Percentiles rank a stretch among this genome's conserved stretches.
Conservation (phyloP, 2,329 filamentous ascomycete species). For the Atkinsonella hypoxylon region DNA sequence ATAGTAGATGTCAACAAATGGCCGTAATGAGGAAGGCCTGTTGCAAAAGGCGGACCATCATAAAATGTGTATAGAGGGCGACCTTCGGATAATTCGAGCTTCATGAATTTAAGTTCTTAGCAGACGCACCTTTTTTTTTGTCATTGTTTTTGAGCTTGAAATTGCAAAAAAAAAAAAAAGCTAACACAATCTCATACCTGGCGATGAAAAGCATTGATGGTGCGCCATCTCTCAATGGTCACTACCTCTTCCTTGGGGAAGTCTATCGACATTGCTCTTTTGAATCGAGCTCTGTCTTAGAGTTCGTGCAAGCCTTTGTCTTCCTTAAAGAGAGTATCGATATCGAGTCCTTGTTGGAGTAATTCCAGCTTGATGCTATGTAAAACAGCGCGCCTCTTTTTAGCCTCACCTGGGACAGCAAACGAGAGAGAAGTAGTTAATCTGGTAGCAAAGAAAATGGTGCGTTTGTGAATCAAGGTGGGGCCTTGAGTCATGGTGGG, state of each 20-base stretch:
- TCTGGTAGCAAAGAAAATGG: not conserved
- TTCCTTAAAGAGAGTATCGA: not conserved
- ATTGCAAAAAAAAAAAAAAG: not conserved
- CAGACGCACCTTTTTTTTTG: not conserved
- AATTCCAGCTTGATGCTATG: not conserved
- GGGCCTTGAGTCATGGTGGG: conserved; percentile 2
- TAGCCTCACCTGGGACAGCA: not conserved
- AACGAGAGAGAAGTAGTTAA: not conserved
- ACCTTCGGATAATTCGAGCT: conserved; percentile 69
- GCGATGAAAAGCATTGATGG: conserved; percentile 81
- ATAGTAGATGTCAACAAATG: conserved; percentile 86
- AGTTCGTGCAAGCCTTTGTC: not conserved
- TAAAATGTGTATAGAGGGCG: conserved; percentile 88
- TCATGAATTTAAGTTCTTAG: conserved; percentile 2
- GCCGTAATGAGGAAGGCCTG: conserved; percentile 52
- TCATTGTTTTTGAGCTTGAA: not conserved
- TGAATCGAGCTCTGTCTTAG: not conserved
- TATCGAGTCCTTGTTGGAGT: not conserved
- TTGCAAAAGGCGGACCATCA: conserved; percentile 73
- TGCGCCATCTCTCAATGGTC: conserved; percentile 75
- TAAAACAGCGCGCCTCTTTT: not conserved
- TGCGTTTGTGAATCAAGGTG: conserved; percentile 5
- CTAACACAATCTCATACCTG: conserved; percentile 40
- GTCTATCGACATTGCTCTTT: conserved; percentile 62
- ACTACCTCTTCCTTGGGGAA: conserved; percentile 87